A percentile compares a stretch with the other conserved stretches of the same genome.
Conservation (phyloP, 2,329 filamentous ascomycete genomes). For the Claviceps arundinis region DNA sequence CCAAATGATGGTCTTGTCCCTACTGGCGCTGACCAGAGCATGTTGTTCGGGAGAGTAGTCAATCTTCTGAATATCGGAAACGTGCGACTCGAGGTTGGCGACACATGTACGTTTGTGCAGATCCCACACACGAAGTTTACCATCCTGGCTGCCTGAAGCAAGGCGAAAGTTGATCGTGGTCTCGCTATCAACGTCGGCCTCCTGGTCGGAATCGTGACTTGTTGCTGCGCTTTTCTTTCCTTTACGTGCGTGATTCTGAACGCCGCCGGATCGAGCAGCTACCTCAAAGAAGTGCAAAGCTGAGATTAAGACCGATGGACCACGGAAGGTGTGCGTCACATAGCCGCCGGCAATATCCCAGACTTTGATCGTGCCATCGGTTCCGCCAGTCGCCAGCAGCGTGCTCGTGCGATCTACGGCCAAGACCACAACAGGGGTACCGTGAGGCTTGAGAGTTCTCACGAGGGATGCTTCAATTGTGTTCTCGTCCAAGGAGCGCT, state of each 20-base stretch:
- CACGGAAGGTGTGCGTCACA: conserved; percentile 88
- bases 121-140: conserved; percentile 85
- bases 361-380: conserved; percentile 87
- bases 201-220: conserved; percentile 24
- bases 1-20: conserved; percentile 87
- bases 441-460: conserved; percentile 78
- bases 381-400: conserved; percentile 79
- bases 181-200: conserved; percentile 27
- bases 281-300: conserved; percentile 85
- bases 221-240: conserved; percentile 20
- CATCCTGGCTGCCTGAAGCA: conserved; percentile 86
- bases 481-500: conserved; percentile 40
- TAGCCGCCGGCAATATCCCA: conserved; percentile 91
- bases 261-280: conserved; percentile 28
- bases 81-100: conserved; percentile 76
- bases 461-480: conserved; percentile 53
- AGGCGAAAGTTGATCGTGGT: conserved; percentile 54
- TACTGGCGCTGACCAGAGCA: conserved; percentile 66
- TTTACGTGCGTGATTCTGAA: conserved; percentile 14
- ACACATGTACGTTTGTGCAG: conserved; percentile 68
- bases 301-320: conserved; percentile 82
- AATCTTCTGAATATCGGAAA: conserved; percentile 81
- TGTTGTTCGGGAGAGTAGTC: conserved; percentile 68
- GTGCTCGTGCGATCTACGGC: conserved; percentile 80
- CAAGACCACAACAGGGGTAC: conserved; percentile 76